A percentile compares a stretch with the other conserved stretches of the same genome.
phyloP scores from a whole-genome alignment of 495 filamentous ascomycete genomes.

The Neurospora sp. region DNA sequence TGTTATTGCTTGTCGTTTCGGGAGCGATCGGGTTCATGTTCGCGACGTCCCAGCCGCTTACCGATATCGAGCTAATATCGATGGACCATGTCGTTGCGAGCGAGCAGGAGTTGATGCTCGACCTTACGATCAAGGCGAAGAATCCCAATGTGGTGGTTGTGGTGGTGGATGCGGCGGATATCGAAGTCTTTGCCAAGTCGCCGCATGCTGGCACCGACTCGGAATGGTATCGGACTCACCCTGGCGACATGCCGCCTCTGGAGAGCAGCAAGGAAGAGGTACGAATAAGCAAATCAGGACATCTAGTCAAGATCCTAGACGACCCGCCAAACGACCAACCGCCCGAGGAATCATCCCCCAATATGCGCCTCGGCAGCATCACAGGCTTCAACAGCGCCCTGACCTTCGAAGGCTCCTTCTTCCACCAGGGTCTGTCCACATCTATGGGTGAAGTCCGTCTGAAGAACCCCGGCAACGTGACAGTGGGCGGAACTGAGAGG shows the following conservation, averaged over 20 bases:
- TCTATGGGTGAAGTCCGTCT: conserved; percentile 79
- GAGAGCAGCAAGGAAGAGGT: background rate
- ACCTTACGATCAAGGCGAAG: conserved; percentile 74
- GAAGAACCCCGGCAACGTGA: conserved; percentile 75
- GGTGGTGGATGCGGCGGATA: conserved; percentile 69
- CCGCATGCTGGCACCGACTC: conserved; percentile 68
- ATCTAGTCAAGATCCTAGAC: conserved; percentile 13
- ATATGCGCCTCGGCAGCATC: conserved; percentile 83
- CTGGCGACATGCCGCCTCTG: conserved; percentile 24
- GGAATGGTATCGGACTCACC: conserved; percentile 56
- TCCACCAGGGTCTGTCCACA: conserved; percentile 51
- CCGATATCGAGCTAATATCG: conserved; percentile 61
- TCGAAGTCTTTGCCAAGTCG: conserved; percentile 90
- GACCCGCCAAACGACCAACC: conserved; percentile 54
- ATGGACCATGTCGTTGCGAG: conserved; percentile 87
- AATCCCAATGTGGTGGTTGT: conserved; percentile 90
- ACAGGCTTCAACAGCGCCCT: conserved; percentile 78
- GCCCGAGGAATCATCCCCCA: conserved; percentile 51
- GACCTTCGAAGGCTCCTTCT: conserved; percentile 77
- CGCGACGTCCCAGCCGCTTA: conserved; percentile 78
- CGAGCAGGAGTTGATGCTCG: conserved; percentile 91
- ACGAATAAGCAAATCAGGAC: conserved; percentile 10
- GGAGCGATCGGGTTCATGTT: conserved; percentile 80
- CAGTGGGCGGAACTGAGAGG: conserved; percentile 72
- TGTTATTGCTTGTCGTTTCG: conserved; percentile 66